Percentiles rank a stretch among this genome's conserved stretches.
Evolutionary conservation across 768 basidiomycete genomes (phyloP).

Genomic region (Naganishia onofrii): DNA sequence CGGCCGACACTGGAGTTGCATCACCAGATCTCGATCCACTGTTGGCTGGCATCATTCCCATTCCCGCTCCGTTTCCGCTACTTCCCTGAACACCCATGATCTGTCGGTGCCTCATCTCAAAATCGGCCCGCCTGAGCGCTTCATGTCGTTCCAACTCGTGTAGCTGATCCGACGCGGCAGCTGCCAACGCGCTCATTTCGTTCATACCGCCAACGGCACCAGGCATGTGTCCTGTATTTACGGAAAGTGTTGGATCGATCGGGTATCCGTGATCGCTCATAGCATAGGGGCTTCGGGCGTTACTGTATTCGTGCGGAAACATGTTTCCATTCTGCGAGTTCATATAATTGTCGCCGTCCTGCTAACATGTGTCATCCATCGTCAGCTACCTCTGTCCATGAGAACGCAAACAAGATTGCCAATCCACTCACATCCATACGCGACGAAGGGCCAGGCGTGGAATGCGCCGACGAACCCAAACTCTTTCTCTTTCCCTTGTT

Average conservation of each 20-base stretch:
- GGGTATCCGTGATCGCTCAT: conserved; percentile 20
- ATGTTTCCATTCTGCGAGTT: not conserved
- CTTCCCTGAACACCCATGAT: conserved; percentile 36
- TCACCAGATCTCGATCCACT: conserved; percentile 14
- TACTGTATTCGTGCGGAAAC: conserved; percentile 17
- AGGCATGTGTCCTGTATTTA: conserved; percentile 11
- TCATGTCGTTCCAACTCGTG: conserved; percentile 84
- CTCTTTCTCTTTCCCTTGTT: conserved; percentile 42
- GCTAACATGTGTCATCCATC: not conserved
- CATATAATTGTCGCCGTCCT: conserved; percentile 28
- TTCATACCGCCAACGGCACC: conserved; percentile 46
- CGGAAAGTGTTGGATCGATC: conserved; percentile 29
- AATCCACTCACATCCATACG: conserved; percentile 23
- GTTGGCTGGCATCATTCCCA: conserved; percentile 1
- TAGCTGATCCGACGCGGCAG: conserved; percentile 78
- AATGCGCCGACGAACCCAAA: conserved; percentile 26
- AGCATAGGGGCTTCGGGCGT: conserved; percentile 22
- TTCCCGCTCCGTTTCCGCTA: conserved; percentile 34
- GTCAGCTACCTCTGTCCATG: not conserved
- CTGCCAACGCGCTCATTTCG: conserved; percentile 55
- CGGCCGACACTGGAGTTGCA: conserved; percentile 13
- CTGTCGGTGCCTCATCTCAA: conserved; percentile 72
- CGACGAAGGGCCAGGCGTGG: conserved; percentile 23
- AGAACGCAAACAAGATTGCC: not conserved
- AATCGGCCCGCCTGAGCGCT: conserved; percentile 78